A percentile compares a stretch with the other conserved stretches of the same genome.
Evolutionary conservation across 2,329 filamentous ascomycete species (phyloP).

Genomic region (Juglanconis oblonga): DNA sequence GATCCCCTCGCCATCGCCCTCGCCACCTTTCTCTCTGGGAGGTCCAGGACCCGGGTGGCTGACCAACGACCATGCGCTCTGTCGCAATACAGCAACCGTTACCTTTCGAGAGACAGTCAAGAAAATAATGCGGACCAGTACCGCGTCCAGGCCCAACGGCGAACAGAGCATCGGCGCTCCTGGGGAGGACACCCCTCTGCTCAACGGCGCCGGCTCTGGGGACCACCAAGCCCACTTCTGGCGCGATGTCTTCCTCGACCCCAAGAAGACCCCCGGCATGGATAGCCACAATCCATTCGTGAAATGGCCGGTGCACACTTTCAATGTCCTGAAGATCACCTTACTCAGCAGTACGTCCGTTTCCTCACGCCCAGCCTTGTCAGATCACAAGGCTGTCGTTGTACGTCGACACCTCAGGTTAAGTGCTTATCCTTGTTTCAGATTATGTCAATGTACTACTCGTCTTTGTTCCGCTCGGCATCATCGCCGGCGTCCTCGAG

Average conservation of each 20-base stretch:
- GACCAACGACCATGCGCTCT: conserved; percentile 11
- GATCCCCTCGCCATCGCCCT: background rate
- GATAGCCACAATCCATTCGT: conserved; percentile 46
- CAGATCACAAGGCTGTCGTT: background rate
- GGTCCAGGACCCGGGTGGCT: background rate
- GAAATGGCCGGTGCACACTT: conserved; percentile 44
- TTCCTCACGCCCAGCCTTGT: background rate
- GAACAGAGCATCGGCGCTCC: background rate
- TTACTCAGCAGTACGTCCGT: conserved; percentile 54
- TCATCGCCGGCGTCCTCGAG: conserved; percentile 59
- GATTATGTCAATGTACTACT: conserved; percentile 68
- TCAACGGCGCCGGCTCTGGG: conserved; percentile 25
- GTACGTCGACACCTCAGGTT: background rate
- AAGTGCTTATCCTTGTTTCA: conserved; percentile 25
- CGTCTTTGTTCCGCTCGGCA: conserved; percentile 70
- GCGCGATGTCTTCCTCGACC: conserved; percentile 44
- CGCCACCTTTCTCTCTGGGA: background rate
- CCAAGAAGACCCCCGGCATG: conserved; percentile 48
- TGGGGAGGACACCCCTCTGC: conserved; percentile 40
- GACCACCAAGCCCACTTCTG: conserved; percentile 24
- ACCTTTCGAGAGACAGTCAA: conserved; percentile 12
- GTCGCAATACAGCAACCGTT: conserved; percentile 15
- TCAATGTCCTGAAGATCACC: conserved; percentile 57
- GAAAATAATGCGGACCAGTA: conserved; percentile 11
- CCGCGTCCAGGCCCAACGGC: background rate